Conservation (phyloP, 306 rosid species). For the Mimosa bimucronata region DNA sequence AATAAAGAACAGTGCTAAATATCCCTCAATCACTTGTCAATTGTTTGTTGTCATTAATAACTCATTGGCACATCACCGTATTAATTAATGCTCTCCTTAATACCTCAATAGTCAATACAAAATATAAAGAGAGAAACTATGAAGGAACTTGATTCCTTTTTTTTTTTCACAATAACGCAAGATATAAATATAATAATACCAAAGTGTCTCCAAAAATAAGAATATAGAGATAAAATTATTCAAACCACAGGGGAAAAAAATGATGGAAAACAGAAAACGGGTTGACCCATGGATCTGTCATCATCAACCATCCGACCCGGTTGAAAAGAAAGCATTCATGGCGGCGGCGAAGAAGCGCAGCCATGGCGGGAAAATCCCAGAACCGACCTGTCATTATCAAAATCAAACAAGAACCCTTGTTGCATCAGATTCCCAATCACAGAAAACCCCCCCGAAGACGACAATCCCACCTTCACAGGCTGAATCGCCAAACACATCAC, state of each 20-base stretch:
- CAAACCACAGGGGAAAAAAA: background rate
- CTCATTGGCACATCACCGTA: no score
- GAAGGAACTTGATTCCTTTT: no score
- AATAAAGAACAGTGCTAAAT: no score
- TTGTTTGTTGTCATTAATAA: no score
- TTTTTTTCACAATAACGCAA: background rate
- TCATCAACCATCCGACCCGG: background rate
- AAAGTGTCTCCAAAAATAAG: slow-evolving; percentile 9
- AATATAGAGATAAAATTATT: slow-evolving; percentile 11
- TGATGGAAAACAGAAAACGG: background rate
- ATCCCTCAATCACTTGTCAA: no score
- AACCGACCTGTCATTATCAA: slow-evolving; percentile 61
- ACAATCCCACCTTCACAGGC: slow-evolving; percentile 50
- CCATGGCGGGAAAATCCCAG: slow-evolving; percentile 85
- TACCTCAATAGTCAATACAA: no score
- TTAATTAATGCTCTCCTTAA: no score
- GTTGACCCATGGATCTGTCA: background rate
- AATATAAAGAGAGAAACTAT: no score
- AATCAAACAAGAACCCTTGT: slow-evolving; percentile 79
- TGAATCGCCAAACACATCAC: slow-evolving; percentile 69
- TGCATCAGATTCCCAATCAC: slow-evolving; percentile 88
- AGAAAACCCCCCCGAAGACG: no score
- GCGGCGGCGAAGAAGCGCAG: slow-evolving; percentile 45
- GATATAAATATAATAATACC: no score
- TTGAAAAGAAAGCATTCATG: slow-evolving; percentile 27